These are phyloP conservation scores for Parafenestella ontariensis DNA, from an alignment of 2,329 filamentous ascomycete genomes.

Conservation along the genomic window DNA sequence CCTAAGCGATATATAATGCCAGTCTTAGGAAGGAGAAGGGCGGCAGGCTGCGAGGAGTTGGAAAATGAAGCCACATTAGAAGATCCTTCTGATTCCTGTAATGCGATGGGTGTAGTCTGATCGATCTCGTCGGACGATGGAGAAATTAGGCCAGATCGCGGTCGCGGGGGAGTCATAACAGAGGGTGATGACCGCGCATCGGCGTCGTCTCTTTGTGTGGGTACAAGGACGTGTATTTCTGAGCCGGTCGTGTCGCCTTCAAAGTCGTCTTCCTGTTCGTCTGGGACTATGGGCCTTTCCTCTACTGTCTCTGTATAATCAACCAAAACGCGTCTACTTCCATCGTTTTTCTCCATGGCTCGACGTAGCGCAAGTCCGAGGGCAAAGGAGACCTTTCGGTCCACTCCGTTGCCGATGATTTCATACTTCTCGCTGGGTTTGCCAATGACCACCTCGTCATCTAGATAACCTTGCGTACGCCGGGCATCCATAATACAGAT, in stretches of 20 bases:
- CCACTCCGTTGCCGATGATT: constrained; percentile 79
- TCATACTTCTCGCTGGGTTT: constrained; percentile 62
- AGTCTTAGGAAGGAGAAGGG: not conserved
- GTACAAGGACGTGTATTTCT: not conserved
- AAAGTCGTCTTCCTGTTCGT: not conserved
- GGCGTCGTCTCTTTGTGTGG: not conserved
- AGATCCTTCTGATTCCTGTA: not conserved
- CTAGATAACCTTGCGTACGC: constrained; percentile 73
- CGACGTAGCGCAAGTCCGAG: constrained; percentile 65
- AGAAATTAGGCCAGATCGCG: not conserved
- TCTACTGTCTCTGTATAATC: not conserved
- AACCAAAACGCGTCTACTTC: not conserved
- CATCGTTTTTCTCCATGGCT: constrained; percentile 10
- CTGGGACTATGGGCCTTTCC: not conserved
- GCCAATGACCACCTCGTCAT: constrained; percentile 74
- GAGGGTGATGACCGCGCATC: not conserved
- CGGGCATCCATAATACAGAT: constrained; percentile 71
- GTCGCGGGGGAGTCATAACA: not conserved
- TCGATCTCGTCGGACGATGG: too few species aligned
- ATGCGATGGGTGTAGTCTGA: too few species aligned
- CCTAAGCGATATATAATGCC: not conserved
- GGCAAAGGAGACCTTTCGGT: constrained; percentile 70
- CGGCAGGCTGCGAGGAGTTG: not conserved
- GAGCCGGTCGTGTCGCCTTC: not conserved
- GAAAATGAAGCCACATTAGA: not conserved